A percentile compares a stretch with the other conserved stretches of the same genome.
Conservation (phyloP, 331 rosid species). For the Prunus yedoensis region DNA sequence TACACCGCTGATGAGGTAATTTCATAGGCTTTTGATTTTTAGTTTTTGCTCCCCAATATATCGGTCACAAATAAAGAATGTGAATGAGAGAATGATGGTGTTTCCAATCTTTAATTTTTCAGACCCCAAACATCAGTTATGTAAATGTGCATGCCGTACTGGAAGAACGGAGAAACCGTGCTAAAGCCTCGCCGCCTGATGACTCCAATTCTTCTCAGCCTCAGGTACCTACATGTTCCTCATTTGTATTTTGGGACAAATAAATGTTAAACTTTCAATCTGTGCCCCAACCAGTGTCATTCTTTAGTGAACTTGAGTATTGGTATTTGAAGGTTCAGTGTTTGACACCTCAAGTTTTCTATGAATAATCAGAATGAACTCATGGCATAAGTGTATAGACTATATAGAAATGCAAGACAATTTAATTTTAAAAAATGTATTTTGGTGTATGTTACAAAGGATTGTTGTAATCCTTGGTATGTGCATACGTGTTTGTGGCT, state of each 20-base stretch:
- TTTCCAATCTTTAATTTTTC: conserved; percentile 23
- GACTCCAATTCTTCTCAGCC: conserved; percentile 64
- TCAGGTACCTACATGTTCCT: conserved; percentile 5
- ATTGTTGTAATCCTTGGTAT: not conserved
- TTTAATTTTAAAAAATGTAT: not conserved
- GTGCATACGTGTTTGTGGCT: not conserved
- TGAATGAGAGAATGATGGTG: conserved; percentile 2
- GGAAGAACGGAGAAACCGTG: conserved; percentile 79
- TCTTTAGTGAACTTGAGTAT: not conserved
- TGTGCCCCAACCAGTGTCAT: not conserved
- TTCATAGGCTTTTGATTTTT: not conserved
- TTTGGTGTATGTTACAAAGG: not conserved
- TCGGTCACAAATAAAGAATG: not conserved
- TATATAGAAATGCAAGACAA: not conserved
- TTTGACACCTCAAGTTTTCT: not conserved
- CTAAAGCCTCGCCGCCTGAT: conserved; percentile 59
- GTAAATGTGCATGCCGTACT: conserved; percentile 90
- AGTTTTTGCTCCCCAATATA: too few relatives aligned
- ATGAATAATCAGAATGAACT: not conserved
- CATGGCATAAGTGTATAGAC: not conserved
- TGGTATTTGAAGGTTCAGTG: not conserved
- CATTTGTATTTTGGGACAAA: not conserved
- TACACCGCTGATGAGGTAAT: conserved; percentile 91
- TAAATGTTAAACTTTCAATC: not conserved
- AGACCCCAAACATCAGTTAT: conserved; percentile 94